phyloP scores from a whole-genome alignment of 352 stramenopile genomes.

The Phytophthora syringae region DNA sequence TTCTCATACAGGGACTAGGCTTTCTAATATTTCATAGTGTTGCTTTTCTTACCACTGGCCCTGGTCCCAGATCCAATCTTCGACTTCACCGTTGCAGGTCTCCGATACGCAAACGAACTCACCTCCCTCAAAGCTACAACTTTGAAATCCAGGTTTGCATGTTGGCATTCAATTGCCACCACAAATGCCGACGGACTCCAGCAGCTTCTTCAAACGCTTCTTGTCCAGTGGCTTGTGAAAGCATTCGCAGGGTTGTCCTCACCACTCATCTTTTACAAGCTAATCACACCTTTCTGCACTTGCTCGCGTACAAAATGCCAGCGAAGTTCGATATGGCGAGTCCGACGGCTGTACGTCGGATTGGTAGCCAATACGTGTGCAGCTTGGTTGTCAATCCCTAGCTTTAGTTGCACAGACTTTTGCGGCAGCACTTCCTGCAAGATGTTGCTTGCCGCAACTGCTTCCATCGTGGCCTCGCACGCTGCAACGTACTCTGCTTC shows the following conservation, averaged over 20 bases:
- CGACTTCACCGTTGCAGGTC: background rate
- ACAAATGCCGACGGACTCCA: too few relatives aligned
- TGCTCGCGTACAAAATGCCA: too few relatives aligned
- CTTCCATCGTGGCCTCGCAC: constrained; percentile 22
- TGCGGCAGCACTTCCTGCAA: constrained; percentile 7
- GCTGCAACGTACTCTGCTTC: constrained; percentile 30
- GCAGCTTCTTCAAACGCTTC: too few relatives aligned
- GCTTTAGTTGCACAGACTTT: background rate
- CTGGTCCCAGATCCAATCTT: background rate
- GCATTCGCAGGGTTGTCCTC: too few relatives aligned
- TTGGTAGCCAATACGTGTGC: constrained; percentile 9
- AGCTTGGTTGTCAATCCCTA: constrained; percentile 31
- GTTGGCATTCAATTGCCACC: too few relatives aligned
- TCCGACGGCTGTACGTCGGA: background rate
- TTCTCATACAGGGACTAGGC: background rate
- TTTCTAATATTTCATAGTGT: background rate
- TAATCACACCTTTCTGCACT: too few relatives aligned
- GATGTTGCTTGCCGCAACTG: background rate
- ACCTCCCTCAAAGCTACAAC: too few relatives aligned
- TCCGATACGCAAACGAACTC: too few relatives aligned
- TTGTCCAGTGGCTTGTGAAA: too few relatives aligned
- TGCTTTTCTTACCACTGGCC: background rate
- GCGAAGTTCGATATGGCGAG: too few relatives aligned
- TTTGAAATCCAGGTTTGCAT: too few relatives aligned
- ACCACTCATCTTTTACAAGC: too few relatives aligned